phyloP scores from a whole-genome alignment of 2,329 filamentous ascomycete genomes.

The Trichoderma harzianum region DNA sequence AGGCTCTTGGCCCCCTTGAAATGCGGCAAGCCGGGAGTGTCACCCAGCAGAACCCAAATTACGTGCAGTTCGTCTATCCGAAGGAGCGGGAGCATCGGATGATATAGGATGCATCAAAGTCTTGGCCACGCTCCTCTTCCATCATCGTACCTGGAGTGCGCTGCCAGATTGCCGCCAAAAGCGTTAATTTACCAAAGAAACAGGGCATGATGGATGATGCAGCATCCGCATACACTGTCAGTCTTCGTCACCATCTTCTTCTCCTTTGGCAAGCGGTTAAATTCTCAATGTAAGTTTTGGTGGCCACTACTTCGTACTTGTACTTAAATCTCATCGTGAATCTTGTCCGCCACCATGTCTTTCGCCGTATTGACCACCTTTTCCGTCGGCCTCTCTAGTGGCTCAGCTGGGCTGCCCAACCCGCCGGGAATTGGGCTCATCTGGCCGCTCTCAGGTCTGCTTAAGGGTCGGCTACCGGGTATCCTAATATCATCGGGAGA shows the following conservation, averaged over 20 bases:
- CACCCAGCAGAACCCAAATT: not conserved
- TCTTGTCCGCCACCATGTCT: conserved; percentile 51
- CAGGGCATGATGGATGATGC: not conserved
- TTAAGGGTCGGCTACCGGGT: conserved; percentile 40
- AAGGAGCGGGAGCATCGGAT: conserved; percentile 1
- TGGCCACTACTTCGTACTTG: not conserved
- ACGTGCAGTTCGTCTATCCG: not conserved
- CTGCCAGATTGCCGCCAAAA: not conserved
- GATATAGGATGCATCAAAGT: not conserved
- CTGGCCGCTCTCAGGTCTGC: conserved; percentile 32
- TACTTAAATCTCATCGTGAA: conserved; percentile 48
- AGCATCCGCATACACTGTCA: not conserved
- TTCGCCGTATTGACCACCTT: conserved; percentile 49
- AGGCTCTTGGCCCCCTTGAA: not conserved
- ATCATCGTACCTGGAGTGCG: not conserved
- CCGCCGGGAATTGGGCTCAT: conserved; percentile 48
- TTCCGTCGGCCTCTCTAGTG: conserved; percentile 43
- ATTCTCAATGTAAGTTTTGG: not conserved
- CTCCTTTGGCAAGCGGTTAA: not conserved
- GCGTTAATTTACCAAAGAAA: not conserved
- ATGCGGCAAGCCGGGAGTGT: conserved; percentile 1
- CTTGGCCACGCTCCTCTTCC: not conserved
- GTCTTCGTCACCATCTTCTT: not conserved
- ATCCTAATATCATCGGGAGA: conserved; percentile 81
- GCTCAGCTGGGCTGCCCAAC: conserved; percentile 45